A percentile compares a stretch with the other conserved stretches of the same genome.
Evolutionary conservation across 1,139 yeast species (phyloP).

Genomic region (Yamadazyma blattariae): DNA sequence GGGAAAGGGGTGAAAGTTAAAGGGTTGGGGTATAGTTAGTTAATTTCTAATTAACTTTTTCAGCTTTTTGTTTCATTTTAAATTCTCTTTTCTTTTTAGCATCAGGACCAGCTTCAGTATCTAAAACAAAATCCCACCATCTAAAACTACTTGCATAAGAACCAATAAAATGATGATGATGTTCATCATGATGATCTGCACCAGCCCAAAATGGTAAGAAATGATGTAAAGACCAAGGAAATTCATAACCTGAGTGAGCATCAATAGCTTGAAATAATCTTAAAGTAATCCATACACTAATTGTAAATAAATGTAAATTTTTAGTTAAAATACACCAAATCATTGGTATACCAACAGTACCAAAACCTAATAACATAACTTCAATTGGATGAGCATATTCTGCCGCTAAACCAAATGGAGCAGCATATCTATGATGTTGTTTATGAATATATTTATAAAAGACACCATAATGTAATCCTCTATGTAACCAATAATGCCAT

Average conservation of each 20-base stretch:
- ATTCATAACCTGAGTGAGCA: constrained; percentile 48
- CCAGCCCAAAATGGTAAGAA: constrained; percentile 51
- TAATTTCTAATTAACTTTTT: constrained; percentile 17
- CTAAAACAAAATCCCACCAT: constrained; percentile 45
- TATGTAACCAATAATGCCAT: constrained; percentile 49
- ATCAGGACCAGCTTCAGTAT: constrained; percentile 44
- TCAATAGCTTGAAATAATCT: constrained; percentile 49
- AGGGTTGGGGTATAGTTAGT: too few relatives aligned
- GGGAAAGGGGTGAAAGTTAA: too few relatives aligned
- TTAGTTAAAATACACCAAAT: constrained; percentile 36
- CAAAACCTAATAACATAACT: constrained; percentile 43
- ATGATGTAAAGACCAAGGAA: constrained; percentile 48
- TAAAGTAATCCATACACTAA: constrained; percentile 41
- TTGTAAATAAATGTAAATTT: constrained; percentile 42
- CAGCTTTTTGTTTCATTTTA: constrained; percentile 33
- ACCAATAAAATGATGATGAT: constrained; percentile 46
- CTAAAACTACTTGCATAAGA: constrained; percentile 45
- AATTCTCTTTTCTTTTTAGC: constrained; percentile 39
- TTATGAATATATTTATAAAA: constrained; percentile 48
- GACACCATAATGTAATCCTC: constrained; percentile 45
- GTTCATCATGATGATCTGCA: constrained; percentile 50
- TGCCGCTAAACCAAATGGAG: constrained; percentile 49
- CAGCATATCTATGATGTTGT: constrained; percentile 49
- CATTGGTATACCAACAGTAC: constrained; percentile 48
- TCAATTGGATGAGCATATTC: constrained; percentile 50